Conservation (phyloP, 2,329 filamentous ascomycete genomes). For the Exophiala alcalophila region DNA sequence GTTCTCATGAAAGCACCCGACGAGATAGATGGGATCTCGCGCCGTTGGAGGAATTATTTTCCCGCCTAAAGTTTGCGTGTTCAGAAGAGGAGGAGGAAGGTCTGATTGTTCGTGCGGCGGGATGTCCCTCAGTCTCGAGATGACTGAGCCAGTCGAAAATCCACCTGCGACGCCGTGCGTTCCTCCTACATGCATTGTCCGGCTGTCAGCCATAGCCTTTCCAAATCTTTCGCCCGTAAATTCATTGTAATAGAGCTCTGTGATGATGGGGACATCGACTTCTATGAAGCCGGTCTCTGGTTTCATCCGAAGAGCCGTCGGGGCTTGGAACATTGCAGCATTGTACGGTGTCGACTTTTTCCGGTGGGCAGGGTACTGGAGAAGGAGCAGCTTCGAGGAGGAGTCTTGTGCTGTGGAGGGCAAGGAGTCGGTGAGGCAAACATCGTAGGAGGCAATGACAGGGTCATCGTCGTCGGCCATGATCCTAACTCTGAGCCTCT, state of each 20-base stretch:
- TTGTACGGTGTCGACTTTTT: conserved; percentile 62
- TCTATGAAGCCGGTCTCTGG: conserved; percentile 78
- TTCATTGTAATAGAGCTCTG: conserved; percentile 72
- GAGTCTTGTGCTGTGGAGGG: conserved; percentile 2
- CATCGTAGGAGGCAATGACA: conserved; percentile 71
- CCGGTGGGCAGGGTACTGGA: conserved; percentile 82
- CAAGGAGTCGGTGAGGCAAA: conserved; percentile 68
- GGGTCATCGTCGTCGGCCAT: conserved; percentile 54
- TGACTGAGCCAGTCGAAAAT: conserved; percentile 59
- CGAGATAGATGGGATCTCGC: conserved; percentile 75
- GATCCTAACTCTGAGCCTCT: too few relatives aligned
- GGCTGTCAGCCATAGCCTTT: conserved; percentile 62
- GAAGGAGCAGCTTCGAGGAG: conserved; percentile 63
- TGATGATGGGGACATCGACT: conserved; percentile 81
- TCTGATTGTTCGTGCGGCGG: conserved; percentile 63
- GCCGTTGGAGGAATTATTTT: conserved; percentile 68
- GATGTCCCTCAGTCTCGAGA: conserved; percentile 33
- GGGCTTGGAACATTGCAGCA: conserved; percentile 53
- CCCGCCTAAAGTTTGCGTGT: conserved; percentile 80
- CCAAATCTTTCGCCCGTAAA: conserved; percentile 81
- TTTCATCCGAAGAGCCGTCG: conserved; percentile 78
- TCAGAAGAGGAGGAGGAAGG: conserved; percentile 66
- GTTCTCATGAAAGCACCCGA: conserved; percentile 82
- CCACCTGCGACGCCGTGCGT: conserved; percentile 70
- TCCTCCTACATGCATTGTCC: conserved; percentile 57